Evolutionary conservation across 805 yeast genomes (phyloP), one percentile per base, ranked within the genome.

Genomic region (Saturnispora saitoi): DNA sequence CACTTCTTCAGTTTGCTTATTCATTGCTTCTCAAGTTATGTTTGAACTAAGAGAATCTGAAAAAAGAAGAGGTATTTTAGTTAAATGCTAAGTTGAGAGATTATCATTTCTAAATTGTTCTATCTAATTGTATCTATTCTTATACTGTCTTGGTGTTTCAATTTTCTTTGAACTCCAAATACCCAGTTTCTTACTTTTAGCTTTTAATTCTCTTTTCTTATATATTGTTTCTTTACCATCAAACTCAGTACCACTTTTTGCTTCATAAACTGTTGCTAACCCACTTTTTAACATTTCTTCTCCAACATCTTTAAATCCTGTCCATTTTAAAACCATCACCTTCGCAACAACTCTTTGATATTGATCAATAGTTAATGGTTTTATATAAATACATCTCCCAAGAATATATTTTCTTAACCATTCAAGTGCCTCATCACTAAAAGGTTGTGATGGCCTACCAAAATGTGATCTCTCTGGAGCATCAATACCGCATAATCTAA

Each of bases 381-480:
- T 81, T 2, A 93, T 77, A 50, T 83, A 77, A 9, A 90, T 81
- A 47, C 72, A 70, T 42, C 78, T 73, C 0, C 95, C 91, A 47
- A 83, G 58, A 2, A 91, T 59, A 58, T 77, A 84, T 12, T 66
- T 56, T 32, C 83, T 70, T 31, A 93, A 69, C 96, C 96, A 93
- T 4, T 58, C 59, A 48, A 90, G 64, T 0, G 97, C 93, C 56
- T 93, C 97, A 37, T 81, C 86, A 32, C 93, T 79, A 60, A 66
- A 85, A 0, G 93, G 91, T 62, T 93, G 99, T 0, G 95, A 84
- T 0, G 95, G 89, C 51, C 85, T 84, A 1, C 99, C 99, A 65
- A 87, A 93, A 69, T 93, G 97, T 1, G 95, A 77, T 39, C 95
- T 70, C 61, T 93, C 99, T 1, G 99, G 99, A 0, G 99, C 99